Evolutionary conservation across 805 yeast species (phyloP), one percentile per base, ranked within the genome.

Genomic region (Yamadazyma phyllophila): DNA sequence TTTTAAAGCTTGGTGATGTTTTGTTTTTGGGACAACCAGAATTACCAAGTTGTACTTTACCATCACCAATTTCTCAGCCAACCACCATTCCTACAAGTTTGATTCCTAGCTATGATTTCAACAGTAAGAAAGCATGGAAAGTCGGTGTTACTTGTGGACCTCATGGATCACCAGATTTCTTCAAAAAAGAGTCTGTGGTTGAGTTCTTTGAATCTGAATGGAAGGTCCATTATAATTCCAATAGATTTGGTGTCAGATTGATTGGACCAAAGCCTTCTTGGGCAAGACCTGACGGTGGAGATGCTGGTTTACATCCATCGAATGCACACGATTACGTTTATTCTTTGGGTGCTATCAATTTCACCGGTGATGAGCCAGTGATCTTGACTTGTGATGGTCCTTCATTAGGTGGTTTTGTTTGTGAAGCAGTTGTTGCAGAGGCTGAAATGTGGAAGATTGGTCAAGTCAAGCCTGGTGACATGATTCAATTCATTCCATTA

Each of bases 361-460:
- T 94, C 65, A 94, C 98, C 30, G 99, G 99, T 67, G 98, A 94
- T 68, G 98, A 92, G 67, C 98, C 98, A 1, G 99, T 92, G 29
- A 90, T 92, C 52, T 76, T 92, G 65, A 89, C 98, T 2, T 88
- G 97, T 62, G 99, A 92, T 69, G 98, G 98, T 52, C 98, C 99
- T 35, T 87, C 96, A 9, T 78, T 92, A 47, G 98, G 99, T 60
- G 99, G 99, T 1, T 94, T 92, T 61, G 97, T 92, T 29, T 92
- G 98, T 67, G 86, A 90, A 61, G 97, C 96, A 7, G 97, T 94
- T 48, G 96, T 94, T 53, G 87, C 89, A 11, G 95, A 90, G 60
- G 88, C 95, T 34, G 99, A 94, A 70, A 81, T 94, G 85, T 92
- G 98, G 98, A 94, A 94, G 72, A 87, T 94, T 61, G 99, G 99